Evolutionary conservation across 148 eudicot genomes (phyloP).

Genomic region (Diospyros kaki): DNA sequence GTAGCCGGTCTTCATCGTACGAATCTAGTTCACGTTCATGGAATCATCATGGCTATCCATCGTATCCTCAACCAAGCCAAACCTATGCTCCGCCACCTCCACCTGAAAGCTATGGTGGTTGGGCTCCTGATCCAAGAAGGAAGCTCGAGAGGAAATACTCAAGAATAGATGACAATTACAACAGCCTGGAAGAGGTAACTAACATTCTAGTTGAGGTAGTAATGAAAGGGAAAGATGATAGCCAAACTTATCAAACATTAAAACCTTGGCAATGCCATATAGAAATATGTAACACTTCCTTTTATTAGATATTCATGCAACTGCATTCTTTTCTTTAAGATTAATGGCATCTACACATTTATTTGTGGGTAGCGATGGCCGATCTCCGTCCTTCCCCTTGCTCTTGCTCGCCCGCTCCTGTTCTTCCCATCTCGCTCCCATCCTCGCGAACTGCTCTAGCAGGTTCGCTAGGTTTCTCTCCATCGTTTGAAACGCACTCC

Average conservation of each 20-base stretch:
- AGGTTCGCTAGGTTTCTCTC: no score
- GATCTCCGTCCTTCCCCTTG: no score
- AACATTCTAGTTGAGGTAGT: not conserved
- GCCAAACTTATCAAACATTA: not conserved
- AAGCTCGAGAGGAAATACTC: constrained; percentile 42
- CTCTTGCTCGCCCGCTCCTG: no score
- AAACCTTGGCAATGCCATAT: not conserved
- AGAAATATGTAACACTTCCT: not conserved
- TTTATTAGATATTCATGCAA: not conserved
- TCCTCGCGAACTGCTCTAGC: no score
- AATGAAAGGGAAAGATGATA: not conserved
- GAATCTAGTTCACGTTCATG: constrained; percentile 33
- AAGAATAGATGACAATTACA: constrained; percentile 43
- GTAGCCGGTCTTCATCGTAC: constrained; percentile 43
- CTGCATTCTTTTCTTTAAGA: not conserved
- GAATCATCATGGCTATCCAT: constrained; percentile 26
- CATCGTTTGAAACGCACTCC: no score
- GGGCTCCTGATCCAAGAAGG: constrained; percentile 23
- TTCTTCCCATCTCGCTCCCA: no score
- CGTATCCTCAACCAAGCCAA: constrained; percentile 26
- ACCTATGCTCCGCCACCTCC: constrained; percentile 29
- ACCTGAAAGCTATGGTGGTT: constrained; percentile 27
- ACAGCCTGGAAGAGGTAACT: constrained; percentile 41
- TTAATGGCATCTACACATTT: not conserved
- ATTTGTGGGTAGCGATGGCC: no score